These are phyloP conservation scores for Triadica sebifera DNA, from an alignment of 345 rosid species.

Conservation along the genomic window DNA sequence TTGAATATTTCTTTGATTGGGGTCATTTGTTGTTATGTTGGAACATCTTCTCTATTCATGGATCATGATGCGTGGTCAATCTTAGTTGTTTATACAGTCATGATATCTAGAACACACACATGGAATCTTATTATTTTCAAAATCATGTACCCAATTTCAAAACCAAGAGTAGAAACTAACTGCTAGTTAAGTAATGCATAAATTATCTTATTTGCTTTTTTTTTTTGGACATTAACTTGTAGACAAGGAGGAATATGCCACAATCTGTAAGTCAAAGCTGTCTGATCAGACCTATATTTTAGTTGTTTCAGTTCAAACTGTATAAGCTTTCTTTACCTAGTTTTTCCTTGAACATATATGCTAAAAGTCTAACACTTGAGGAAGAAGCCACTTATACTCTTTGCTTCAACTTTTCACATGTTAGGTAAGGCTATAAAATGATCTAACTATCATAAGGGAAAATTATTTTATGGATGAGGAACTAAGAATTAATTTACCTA, in stretches of 20 bases:
- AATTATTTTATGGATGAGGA: background rate
- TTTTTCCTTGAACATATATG: background rate
- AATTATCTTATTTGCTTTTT: background rate
- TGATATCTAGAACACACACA: background rate
- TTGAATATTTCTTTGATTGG: background rate
- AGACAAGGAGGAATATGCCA: background rate
- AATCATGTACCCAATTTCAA: background rate
- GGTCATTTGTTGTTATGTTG: background rate
- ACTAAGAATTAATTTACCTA: background rate
- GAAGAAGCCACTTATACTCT: background rate
- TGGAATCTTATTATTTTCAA: background rate
- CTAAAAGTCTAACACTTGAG: background rate
- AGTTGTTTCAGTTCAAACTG: background rate
- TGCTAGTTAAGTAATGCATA: background rate
- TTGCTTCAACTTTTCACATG: background rate
- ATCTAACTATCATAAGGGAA: background rate
- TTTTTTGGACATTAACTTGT: background rate
- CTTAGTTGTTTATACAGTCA: background rate
- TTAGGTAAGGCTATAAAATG: background rate
- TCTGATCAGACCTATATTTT: background rate
- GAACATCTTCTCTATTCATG: background rate
- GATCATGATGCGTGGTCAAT: background rate
- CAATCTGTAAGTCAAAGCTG: background rate
- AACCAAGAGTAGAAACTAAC: background rate
- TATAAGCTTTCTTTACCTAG: background rate